A percentile compares a stretch with the other conserved stretches of the same genome.
Evolutionary conservation across 139 green algal species (phyloP).

Genomic region (Protoeuglena noctilucae): DNA sequence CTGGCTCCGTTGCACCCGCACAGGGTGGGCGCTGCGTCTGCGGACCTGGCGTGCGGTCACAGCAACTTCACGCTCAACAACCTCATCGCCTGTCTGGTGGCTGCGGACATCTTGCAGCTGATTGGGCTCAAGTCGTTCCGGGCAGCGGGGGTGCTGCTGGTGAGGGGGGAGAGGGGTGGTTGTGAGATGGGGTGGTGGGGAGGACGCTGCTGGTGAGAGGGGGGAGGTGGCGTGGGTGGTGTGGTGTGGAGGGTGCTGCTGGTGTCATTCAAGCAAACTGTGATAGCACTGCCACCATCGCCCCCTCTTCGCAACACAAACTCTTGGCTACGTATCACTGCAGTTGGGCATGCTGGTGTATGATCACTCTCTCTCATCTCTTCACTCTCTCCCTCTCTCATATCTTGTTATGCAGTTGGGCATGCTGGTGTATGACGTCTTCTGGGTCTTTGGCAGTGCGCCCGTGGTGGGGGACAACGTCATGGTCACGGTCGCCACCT

Average conservation of each 20-base stretch:
- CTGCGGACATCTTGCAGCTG: constrained; percentile 26
- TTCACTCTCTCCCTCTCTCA: too few relatives aligned
- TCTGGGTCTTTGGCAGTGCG: constrained; percentile 68
- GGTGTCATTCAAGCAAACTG: too few relatives aligned
- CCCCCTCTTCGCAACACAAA: too few relatives aligned
- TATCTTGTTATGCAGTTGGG: too few relatives aligned
- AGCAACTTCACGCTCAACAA: constrained; percentile 70
- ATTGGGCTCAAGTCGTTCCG: constrained; percentile 57
- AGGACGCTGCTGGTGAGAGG: too few relatives aligned
- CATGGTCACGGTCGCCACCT: background rate
- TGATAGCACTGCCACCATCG: too few relatives aligned
- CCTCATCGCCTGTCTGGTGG: constrained; percentile 24
- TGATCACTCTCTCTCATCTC: too few relatives aligned
- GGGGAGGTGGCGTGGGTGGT: too few relatives aligned
- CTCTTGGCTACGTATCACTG: too few relatives aligned
- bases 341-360: constrained; percentile 79
- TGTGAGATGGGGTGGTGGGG: too few relatives aligned
- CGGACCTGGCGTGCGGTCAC: constrained; percentile 33
- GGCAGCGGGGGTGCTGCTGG: constrained; percentile 46
- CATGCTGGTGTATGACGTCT: constrained; percentile 80
- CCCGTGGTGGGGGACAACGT: constrained; percentile 3
- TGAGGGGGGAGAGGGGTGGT: too few relatives aligned
- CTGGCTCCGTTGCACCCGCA: background rate
- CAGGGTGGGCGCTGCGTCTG: constrained; percentile 25
- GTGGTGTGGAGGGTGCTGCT: too few relatives aligned